Evolutionary conservation across 139 green algal genomes (phyloP).

Genomic region (Nannochloris sp.): DNA sequence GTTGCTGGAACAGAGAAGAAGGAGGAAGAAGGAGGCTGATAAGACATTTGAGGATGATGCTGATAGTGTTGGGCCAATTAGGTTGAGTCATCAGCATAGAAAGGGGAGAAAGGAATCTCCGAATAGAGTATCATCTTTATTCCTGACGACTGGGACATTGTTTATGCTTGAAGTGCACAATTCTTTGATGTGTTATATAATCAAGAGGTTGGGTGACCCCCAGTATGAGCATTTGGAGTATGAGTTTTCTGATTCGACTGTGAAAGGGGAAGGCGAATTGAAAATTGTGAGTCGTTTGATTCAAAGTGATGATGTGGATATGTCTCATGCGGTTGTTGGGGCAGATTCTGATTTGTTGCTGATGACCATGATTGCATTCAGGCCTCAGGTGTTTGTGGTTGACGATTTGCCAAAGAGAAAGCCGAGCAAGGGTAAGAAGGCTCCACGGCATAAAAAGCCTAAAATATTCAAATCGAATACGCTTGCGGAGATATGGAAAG

Average conservation of each 20-base stretch:
- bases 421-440: constrained; percentile 1
- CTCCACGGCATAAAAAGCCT: background rate
- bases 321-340: constrained; percentile 47
- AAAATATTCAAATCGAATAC: constrained; percentile 12
- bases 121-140: constrained; percentile 14
- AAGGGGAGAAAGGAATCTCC: background rate
- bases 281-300: constrained; percentile 71
- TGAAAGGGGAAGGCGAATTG: constrained; percentile 83
- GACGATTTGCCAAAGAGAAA: constrained; percentile 1
- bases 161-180: constrained; percentile 70
- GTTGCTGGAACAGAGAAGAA: constrained; percentile 65
- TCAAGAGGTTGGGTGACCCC: constrained; percentile 24
- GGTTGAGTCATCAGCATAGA: background rate
- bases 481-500: constrained; percentile 13
- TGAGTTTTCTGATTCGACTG: constrained; percentile 69
- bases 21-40: constrained; percentile 17
- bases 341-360: constrained; percentile 75
- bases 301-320: constrained; percentile 6
- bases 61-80: background rate
- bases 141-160: constrained; percentile 41
- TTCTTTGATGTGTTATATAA: constrained; percentile 57
- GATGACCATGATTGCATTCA: constrained; percentile 49
- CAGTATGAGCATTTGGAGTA: constrained; percentile 44
- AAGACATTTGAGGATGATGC: background rate
- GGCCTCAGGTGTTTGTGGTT: constrained; percentile 4